phyloP scores from a whole-genome alignment of 768 basidiomycete genomes.

The Solioccasus polychromus region DNA sequence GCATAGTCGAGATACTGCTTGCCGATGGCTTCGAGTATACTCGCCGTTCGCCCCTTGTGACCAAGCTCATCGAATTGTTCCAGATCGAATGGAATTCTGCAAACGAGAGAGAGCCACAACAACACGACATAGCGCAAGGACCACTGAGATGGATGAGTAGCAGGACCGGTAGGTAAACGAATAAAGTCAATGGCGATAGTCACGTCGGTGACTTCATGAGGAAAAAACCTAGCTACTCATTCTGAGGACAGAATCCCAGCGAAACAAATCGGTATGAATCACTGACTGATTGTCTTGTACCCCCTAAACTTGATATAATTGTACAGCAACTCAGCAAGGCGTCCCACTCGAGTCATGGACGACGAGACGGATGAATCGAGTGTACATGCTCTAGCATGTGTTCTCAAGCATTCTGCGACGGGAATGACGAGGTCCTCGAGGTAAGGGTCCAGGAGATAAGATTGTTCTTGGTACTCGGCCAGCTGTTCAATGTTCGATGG shows the following conservation, averaged over 20 bases:
- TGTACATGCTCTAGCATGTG: conserved; percentile 44
- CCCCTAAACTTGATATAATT: conserved; percentile 85
- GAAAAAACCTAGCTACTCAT: conserved; percentile 82
- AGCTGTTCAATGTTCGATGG: conserved; percentile 47
- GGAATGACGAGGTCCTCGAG: conserved; percentile 79
- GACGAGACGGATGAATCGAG: conserved; percentile 22
- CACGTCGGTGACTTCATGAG: conserved; percentile 85
- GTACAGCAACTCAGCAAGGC: conserved; percentile 67
- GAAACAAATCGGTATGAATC: conserved; percentile 6
- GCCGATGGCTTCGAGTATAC: conserved; percentile 53
- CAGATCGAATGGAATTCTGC: conserved; percentile 91
- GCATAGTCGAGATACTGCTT: conserved; percentile 58
- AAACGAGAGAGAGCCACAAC: conserved; percentile 92
- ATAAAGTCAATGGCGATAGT: conserved; percentile 70
- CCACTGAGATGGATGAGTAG: conserved; percentile 57
- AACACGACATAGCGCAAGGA: conserved; percentile 78
- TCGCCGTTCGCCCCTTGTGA: conserved; percentile 51
- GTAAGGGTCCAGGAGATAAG: conserved; percentile 88
- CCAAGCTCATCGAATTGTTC: conserved; percentile 74
- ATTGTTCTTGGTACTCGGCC: conserved; percentile 87
- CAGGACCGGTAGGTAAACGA: conserved; percentile 42
- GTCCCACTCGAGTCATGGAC: conserved; percentile 42
- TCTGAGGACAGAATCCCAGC: conserved; percentile 12
- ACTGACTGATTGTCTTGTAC: conserved; percentile 86
- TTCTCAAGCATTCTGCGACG: conserved; percentile 61